Conservation (phyloP, 164 flowering plant species). For the Dillenia suffruticosa region DNA sequence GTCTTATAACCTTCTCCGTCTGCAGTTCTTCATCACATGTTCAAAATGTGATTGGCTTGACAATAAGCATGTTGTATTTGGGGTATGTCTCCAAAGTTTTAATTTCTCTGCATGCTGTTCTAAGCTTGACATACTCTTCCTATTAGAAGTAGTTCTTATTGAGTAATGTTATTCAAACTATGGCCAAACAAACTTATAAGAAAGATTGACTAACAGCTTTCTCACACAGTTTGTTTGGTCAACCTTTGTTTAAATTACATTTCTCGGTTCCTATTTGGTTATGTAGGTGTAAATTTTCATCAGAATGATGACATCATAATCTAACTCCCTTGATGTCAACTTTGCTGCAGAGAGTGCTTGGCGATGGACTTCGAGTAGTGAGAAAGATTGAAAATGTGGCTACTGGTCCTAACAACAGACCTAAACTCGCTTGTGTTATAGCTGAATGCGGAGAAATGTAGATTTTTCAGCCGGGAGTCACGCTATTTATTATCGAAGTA, state of each 20-base stretch:
- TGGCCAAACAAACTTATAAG: too few relatives aligned
- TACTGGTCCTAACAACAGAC: constrained; percentile 87
- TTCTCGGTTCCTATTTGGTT: too few relatives aligned
- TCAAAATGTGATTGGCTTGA: constrained; percentile 96
- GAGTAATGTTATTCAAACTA: too few relatives aligned
- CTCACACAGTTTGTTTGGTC: too few relatives aligned
- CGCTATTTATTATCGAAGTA: too few relatives aligned
- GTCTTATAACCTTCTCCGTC: neutral
- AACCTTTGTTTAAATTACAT: too few relatives aligned
- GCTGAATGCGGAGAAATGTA: constrained; percentile 98
- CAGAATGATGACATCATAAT: too few relatives aligned
- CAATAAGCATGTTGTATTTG: constrained; percentile 97
- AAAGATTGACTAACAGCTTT: too few relatives aligned
- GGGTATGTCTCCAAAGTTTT: constrained; percentile 49
- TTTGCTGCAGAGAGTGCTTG: constrained; percentile 75
- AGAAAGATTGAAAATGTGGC: constrained; percentile 98
- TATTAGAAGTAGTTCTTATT: neutral
- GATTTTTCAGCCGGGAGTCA: neutral
- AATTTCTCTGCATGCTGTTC: neutral
- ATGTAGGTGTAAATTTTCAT: too few relatives aligned
- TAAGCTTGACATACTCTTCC: neutral
- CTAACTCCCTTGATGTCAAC: neutral
- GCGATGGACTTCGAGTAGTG: constrained; percentile 89
- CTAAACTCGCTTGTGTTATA: constrained; percentile 79
- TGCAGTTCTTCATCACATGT: constrained; percentile 43